Conservation (phyloP, 2,329 filamentous ascomycete genomes). For the Talaromyces rugulosus region DNA sequence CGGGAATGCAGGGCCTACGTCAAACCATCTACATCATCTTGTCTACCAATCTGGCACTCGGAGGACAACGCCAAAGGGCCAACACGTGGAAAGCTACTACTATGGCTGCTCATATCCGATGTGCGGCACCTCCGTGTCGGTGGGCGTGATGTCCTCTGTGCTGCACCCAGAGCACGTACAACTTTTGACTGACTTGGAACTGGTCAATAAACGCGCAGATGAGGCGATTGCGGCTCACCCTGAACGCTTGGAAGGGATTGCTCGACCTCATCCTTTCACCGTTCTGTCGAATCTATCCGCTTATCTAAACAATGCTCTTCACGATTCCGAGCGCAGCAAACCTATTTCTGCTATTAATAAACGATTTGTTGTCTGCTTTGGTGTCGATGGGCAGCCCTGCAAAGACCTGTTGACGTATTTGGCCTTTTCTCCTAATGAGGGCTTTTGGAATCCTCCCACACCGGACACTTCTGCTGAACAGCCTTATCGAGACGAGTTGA, state of each 20-base stretch:
- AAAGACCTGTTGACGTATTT: constrained; percentile 54
- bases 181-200: constrained; percentile 51
- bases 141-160: constrained; percentile 51
- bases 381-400: constrained; percentile 52
- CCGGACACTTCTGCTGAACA: constrained; percentile 27
- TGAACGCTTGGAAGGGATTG: constrained; percentile 51
- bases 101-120: constrained; percentile 58
- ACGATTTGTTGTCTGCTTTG: constrained; percentile 61
- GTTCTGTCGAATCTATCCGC: constrained; percentile 54
- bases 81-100: constrained; percentile 40
- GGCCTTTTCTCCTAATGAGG: constrained; percentile 49
- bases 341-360: constrained; percentile 59
- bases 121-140: constrained; percentile 52
- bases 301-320: constrained; percentile 58
- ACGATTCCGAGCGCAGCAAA: constrained; percentile 46
- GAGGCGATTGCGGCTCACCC: constrained; percentile 49
- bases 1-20: constrained; percentile 28
- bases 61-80: constrained; percentile 24
- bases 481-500: constrained; percentile 38
- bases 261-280: constrained; percentile 49
- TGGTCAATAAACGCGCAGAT: constrained; percentile 52
- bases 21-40: constrained; percentile 61
- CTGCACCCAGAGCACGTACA: constrained; percentile 46
- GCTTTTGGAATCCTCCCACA: constrained; percentile 42
- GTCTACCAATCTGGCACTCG: constrained; percentile 37